Evolutionary conservation across 768 basidiomycete species (phyloP), one percentile per base, ranked within the genome.

Genomic region (Hypholoma fasciculare): DNA sequence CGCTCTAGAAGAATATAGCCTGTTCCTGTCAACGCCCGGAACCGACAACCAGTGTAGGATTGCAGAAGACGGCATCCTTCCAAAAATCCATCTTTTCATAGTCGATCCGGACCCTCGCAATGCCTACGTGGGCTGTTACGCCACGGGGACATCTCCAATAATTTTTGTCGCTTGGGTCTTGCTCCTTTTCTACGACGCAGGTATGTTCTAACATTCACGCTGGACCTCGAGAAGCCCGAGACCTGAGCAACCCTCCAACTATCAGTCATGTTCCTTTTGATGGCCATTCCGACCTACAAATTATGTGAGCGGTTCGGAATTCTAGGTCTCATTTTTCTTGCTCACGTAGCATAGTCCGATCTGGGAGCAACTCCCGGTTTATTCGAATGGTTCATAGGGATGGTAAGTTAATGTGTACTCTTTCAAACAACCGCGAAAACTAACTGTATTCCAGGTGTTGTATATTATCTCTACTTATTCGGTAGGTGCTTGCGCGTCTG

Each of bases 401-500:
- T 47, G 65, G 65, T 67, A 23, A 19, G 61, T 49, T 8, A n/a
- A 47, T 42, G 20, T n/a, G 6, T 8, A 34, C 49, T 49, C 38
- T 20, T 7, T 7, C 6, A 54, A n/a, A 19, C 49, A 19, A 11
- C 17, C 20, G 39, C 52, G 6, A 4, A 34, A 19, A 17, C 13
- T 16, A 36, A 39, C 20, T 11, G n/a, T 14, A 9, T 46, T 34
- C 30, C 30, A 67, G 65, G 65, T 6, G 51, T 64, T 19, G 40
- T 68, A 5, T 68, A 68, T 50, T 68, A 68, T 43, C 44, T 62
- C 2, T 66, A 65, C 49, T 57, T 68, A 9, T 68, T 65, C 30
- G 60, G 66, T 64, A 53, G 52, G 64, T 9, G 20, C 27, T 13
- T 16, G 5, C 19, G 3, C 23, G 17, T 9, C 5, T 52, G 12